Evolutionary conservation across 306 rosid genomes (phyloP).

Genomic region (Quercus ilex): DNA sequence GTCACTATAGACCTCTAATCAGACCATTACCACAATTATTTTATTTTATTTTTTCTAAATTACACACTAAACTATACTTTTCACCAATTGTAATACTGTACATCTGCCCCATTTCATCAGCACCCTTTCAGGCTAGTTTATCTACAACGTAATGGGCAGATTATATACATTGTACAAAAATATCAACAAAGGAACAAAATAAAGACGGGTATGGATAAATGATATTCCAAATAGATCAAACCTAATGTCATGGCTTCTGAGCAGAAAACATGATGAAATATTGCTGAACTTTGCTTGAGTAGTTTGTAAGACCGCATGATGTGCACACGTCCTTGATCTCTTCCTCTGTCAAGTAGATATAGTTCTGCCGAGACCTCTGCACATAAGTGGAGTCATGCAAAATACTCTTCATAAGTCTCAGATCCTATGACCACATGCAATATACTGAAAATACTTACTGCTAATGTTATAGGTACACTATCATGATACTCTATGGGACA

Average conservation of each 20-base stretch:
- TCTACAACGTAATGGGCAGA: constrained; percentile 20
- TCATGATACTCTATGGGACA: neutral
- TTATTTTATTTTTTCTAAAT: neutral
- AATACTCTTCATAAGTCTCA: neutral
- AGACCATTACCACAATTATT: constrained; percentile 3
- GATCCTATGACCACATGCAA: neutral
- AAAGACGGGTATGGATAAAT: constrained; percentile 16
- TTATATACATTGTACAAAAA: constrained; percentile 21
- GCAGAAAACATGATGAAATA: constrained; percentile 80
- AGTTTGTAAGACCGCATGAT: constrained; percentile 81
- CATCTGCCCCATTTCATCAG: constrained; percentile 18
- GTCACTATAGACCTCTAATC: neutral
- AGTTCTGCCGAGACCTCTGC: constrained; percentile 48
- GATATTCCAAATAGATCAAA: constrained; percentile 27
- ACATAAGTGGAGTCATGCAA: constrained; percentile 12
- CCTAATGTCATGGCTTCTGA: constrained; percentile 53
- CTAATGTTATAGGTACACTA: neutral
- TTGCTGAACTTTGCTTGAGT: constrained; percentile 61
- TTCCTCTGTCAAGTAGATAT: constrained; percentile 47
- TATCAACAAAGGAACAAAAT: neutral
- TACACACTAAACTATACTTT: constrained; percentile 13
- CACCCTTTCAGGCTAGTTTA: constrained; percentile 23
- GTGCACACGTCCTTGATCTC: constrained; percentile 70
- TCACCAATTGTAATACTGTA: constrained; percentile 20
- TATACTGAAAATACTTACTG: neutral